These are phyloP conservation scores for Pneumocystis murina DNA, from an alignment of 1,139 yeast species.

Conservation along the genomic window DNA sequence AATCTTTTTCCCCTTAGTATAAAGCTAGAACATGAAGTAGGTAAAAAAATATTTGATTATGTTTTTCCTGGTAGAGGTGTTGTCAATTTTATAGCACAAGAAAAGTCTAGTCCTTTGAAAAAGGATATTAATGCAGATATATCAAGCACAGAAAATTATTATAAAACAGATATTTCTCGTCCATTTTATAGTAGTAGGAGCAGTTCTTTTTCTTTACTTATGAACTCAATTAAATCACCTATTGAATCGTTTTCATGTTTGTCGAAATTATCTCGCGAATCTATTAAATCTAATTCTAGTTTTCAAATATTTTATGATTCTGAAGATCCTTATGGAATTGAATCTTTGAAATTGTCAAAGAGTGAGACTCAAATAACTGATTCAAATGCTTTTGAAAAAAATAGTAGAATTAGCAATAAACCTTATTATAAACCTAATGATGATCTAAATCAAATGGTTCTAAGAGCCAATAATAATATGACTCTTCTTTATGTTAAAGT, in stretches of 20 bases:
- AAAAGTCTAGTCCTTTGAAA: not conserved
- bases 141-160: not conserved
- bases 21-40: constrained; percentile 57
- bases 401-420: not conserved
- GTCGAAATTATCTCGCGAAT: not conserved
- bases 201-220: not conserved
- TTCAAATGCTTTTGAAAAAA: not conserved
- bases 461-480: constrained; percentile 51
- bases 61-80: constrained; percentile 40
- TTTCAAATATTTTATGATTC: not conserved
- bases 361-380: not conserved
- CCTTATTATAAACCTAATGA: constrained; percentile 19
- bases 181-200: not conserved
- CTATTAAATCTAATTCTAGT: not conserved
- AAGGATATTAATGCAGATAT: constrained; percentile 1
- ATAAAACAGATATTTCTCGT: not conserved
- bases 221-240: constrained; percentile 1
- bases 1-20: constrained; percentile 51
- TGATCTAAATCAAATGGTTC: constrained; percentile 43
- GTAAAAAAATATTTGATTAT: constrained; percentile 46
- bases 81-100: constrained; percentile 8
- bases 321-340: not conserved
- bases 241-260: not conserved
- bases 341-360: not conserved
- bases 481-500: constrained; percentile 48